A percentile compares a stretch with the other conserved stretches of the same genome.
Evolutionary conservation across 2,329 filamentous ascomycete genomes (phyloP).

Genomic region (Sclerotinia sclerotiorum): DNA sequence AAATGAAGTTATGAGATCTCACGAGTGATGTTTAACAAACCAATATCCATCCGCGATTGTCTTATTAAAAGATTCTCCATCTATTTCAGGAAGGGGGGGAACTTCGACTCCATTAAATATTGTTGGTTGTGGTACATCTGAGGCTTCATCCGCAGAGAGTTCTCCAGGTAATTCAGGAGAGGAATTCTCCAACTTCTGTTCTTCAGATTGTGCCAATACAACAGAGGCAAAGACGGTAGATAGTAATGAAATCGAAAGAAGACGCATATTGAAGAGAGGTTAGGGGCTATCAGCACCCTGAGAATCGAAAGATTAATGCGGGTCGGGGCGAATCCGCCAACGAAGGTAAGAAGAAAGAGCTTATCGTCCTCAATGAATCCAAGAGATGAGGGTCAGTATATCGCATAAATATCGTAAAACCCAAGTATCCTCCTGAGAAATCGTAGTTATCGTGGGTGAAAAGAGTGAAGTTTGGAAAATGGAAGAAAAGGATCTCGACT

Average conservation of each 20-base stretch:
- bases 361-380: conserved; percentile 1
- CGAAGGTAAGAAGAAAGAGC: conserved; percentile 14
- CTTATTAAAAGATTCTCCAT: conserved; percentile 46
- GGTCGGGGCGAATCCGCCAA: conserved; percentile 33
- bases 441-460: neutral
- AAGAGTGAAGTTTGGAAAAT: conserved; percentile 15
- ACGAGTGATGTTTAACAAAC: conserved; percentile 43
- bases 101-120: conserved; percentile 53
- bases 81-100: conserved; percentile 50
- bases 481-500: conserved; percentile 19
- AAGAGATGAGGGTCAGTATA: neutral
- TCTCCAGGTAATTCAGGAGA: conserved; percentile 28
- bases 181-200: conserved; percentile 24
- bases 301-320: conserved; percentile 25
- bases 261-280: conserved; percentile 36
- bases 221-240: conserved; percentile 34
- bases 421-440: conserved; percentile 8
- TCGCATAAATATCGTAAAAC: neutral
- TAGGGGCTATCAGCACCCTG: conserved; percentile 31
- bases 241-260: conserved; percentile 36
- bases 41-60: conserved; percentile 39
- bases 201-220: conserved; percentile 27
- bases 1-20: conserved; percentile 20
- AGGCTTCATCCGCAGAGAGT: conserved; percentile 34
- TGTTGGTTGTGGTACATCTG: conserved; percentile 41